phyloP scores from a whole-genome alignment of 2,329 filamentous ascomycete species.

The Metarhizium humberi region DNA sequence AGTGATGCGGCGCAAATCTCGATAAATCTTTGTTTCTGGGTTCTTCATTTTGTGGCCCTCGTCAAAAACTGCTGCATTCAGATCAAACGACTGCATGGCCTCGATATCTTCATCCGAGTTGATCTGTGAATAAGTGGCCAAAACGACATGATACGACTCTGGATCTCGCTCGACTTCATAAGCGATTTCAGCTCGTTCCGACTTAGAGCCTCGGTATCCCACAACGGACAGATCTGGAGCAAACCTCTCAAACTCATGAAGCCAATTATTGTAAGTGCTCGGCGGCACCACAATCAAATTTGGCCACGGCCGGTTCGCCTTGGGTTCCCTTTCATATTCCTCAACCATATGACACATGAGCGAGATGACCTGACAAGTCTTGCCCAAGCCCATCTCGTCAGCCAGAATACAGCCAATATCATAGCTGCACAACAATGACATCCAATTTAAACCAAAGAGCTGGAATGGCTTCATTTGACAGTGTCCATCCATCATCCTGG shows the following conservation, averaged over 20 bases:
- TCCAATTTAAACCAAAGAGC: constrained; percentile 89
- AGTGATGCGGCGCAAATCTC: constrained; percentile 65
- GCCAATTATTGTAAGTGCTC: constrained; percentile 93
- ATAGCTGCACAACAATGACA: constrained; percentile 72
- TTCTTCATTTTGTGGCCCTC: constrained; percentile 95
- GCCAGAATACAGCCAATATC: constrained; percentile 83
- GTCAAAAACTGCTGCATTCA: constrained; percentile 66
- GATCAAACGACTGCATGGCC: constrained; percentile 37
- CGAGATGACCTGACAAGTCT: constrained; percentile 93
- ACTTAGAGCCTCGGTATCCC: constrained; percentile 58
- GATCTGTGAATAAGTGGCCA: constrained; percentile 53
- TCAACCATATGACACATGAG: constrained; percentile 79
- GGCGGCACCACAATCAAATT: constrained; percentile 84
- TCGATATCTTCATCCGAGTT: constrained; percentile 39
- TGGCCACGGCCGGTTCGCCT: constrained; percentile 45
- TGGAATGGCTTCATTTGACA: constrained; percentile 88
- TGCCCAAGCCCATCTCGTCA: constrained; percentile 94
- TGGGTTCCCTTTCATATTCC: constrained; percentile 32
- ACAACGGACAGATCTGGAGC: constrained; percentile 68
- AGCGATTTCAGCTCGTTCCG: constrained; percentile 58
- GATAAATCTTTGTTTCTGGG: constrained; percentile 70
- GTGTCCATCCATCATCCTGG: constrained; percentile 65
- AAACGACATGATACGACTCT: constrained; percentile 52
- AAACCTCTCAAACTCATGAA: constrained; percentile 81
- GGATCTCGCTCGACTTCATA: constrained; percentile 55